Conservation (phyloP, 257 asterid genomes). For the Salvia rosmarinus region DNA sequence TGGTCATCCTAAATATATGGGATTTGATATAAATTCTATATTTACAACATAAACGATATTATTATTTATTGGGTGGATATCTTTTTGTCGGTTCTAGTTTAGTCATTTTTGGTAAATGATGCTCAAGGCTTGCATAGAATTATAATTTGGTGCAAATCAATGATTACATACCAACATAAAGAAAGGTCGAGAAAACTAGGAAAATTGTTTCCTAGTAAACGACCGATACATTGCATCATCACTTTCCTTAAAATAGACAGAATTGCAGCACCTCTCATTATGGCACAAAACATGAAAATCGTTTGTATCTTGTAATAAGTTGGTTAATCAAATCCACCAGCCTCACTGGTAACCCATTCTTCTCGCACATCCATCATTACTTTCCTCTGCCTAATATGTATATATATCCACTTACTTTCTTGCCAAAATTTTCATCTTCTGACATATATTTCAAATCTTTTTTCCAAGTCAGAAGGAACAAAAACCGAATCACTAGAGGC, state of each 20-base stretch:
- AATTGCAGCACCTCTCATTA: neutral
- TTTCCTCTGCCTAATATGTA: neutral
- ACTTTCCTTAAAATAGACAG: conserved; percentile 4
- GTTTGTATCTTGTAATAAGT: neutral
- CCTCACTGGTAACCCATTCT: conserved; percentile 40
- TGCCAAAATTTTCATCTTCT: neutral
- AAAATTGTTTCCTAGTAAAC: neutral
- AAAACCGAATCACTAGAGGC: conserved; percentile 38
- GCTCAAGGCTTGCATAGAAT: neutral
- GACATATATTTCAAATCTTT: neutral
- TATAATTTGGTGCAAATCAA: neutral
- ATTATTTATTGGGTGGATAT: too few species aligned
- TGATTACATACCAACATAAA: neutral
- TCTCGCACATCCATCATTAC: conserved; percentile 25
- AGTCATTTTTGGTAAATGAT: neutral
- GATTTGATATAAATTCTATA: too few species aligned
- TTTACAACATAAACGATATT: too few species aligned
- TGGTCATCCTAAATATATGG: too few species aligned
- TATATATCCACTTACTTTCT: neutral
- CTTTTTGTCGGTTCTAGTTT: too few species aligned
- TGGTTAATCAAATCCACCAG: neutral
- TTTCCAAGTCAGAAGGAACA: neutral
- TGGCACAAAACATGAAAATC: neutral
- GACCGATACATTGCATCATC: neutral
- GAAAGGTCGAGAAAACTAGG: neutral